Percentiles rank a stretch among this genome's conserved stretches.
These are phyloP conservation scores for Brassica napus DNA, from an alignment of 345 rosid species.

Conservation along the genomic window DNA sequence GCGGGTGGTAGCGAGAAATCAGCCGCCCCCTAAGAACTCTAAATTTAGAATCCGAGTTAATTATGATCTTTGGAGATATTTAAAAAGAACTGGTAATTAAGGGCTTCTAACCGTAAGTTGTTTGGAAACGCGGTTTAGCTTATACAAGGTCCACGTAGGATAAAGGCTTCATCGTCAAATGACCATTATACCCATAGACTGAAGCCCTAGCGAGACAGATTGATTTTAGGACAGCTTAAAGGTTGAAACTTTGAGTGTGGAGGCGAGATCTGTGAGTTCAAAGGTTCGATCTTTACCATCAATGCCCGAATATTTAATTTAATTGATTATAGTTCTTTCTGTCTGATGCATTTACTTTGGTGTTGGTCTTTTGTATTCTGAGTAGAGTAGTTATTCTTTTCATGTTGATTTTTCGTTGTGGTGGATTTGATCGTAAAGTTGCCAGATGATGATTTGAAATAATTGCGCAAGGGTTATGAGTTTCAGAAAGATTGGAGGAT, in stretches of 20 bases:
- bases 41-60: too few relatives aligned
- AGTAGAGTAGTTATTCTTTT: background rate
- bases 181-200: conserved; percentile 26
- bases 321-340: too few relatives aligned
- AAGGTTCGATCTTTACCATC: conserved; percentile 6
- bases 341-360: background rate
- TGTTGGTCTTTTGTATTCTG: background rate
- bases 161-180: background rate
- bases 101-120: too few relatives aligned
- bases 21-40: too few relatives aligned
- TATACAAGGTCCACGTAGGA: conserved; percentile 7
- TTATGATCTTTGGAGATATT: too few relatives aligned
- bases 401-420: background rate
- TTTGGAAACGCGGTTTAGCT: background rate
- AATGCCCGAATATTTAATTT: too few relatives aligned
- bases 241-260: background rate
- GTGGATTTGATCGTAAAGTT: conserved; percentile 16
- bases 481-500: conserved; percentile 18
- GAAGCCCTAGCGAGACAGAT: conserved; percentile 12
- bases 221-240: background rate
- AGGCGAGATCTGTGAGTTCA: conserved; percentile 14
- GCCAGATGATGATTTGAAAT: conserved; percentile 37
- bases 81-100: too few relatives aligned
- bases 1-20: too few relatives aligned
- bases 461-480: conserved; percentile 46